A percentile compares a stretch with the other conserved stretches of the same genome.
Conservation (phyloP, 2,329 filamentous ascomycete species). For the Nakataea oryzae region DNA sequence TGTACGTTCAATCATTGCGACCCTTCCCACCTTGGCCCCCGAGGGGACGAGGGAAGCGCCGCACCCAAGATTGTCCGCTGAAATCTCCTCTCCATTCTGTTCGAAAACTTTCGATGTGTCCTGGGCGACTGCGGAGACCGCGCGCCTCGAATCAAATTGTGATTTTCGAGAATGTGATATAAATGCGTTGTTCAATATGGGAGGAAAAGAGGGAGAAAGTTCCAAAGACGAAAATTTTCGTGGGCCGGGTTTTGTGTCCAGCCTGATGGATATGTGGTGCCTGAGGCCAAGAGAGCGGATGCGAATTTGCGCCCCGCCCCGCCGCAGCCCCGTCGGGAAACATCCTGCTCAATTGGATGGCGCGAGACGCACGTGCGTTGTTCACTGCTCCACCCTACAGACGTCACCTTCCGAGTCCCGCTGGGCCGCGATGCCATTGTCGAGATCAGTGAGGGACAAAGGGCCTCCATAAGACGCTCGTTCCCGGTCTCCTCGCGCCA, state of each 20-base stretch:
- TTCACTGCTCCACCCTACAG: background rate
- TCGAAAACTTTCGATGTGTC: conserved; percentile 31
- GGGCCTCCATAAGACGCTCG: background rate
- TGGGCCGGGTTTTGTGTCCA: conserved; percentile 6
- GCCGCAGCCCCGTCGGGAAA: background rate
- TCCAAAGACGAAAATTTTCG: conserved; percentile 6
- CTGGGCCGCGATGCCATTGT: background rate
- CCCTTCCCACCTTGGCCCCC: conserved; percentile 27
- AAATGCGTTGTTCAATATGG: conserved; percentile 35
- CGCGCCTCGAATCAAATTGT: conserved; percentile 28
- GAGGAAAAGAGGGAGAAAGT: conserved; percentile 19
- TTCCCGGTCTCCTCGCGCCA: too few species aligned
- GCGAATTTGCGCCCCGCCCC: too few species aligned
- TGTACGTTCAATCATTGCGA: conserved; percentile 43
- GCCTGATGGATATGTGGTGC: background rate
- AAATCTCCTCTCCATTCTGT: conserved; percentile 35
- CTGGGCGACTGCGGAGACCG: conserved; percentile 19
- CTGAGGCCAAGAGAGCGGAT: background rate
- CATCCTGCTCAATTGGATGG: background rate
- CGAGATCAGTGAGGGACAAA: conserved; percentile 2
- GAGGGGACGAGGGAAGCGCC: conserved; percentile 28
- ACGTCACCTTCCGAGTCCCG: background rate
- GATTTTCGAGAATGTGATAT: conserved; percentile 33
- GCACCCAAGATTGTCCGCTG: conserved; percentile 42
- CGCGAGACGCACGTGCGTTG: background rate